A percentile compares a stretch with the other conserved stretches of the same genome.
These are phyloP conservation scores for Syncephalis fuscata DNA, from an alignment of 371 early-diverging fungal genomes.

Conservation along the genomic window DNA sequence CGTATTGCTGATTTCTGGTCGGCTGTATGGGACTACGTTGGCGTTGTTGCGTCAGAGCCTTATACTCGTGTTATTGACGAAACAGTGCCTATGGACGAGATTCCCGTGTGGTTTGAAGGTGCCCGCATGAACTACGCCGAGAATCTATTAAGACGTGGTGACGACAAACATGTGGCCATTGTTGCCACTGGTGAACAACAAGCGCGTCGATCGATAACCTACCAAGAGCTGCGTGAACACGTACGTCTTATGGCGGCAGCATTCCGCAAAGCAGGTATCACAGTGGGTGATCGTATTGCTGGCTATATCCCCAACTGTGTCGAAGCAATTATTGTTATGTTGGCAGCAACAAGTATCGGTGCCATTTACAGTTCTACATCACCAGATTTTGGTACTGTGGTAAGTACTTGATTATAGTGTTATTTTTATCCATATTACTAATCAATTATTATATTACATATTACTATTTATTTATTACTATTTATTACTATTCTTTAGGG, in stretches of 20 bases:
- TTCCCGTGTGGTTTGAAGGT: conserved; percentile 86
- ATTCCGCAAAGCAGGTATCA: conserved; percentile 48
- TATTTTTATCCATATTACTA: neutral
- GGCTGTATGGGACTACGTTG: conserved; percentile 70
- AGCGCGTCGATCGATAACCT: conserved; percentile 28
- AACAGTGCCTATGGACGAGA: conserved; percentile 49
- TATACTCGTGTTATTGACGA: conserved; percentile 41
- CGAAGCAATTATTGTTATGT: conserved; percentile 75
- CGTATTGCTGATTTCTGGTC: conserved; percentile 70
- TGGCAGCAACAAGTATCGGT: conserved; percentile 88
- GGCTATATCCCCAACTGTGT: conserved; percentile 85
- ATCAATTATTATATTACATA: neutral
- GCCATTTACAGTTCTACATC: conserved; percentile 80
- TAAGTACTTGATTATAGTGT: too few species aligned
- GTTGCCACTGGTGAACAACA: conserved; percentile 36
- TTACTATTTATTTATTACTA: neutral
- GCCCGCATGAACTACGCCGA: conserved; percentile 83
- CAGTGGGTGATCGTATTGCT: conserved; percentile 78
- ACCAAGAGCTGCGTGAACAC: conserved; percentile 49
- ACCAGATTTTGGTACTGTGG: conserved; percentile 85
- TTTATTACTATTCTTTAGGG: conserved; percentile 26
- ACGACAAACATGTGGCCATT: conserved; percentile 46
- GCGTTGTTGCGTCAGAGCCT: conserved; percentile 32
- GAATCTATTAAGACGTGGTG: conserved; percentile 56
- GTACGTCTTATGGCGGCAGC: conserved; percentile 62